Conservation (phyloP, 2,329 filamentous ascomycete genomes). For the Aspergillus ustus region DNA sequence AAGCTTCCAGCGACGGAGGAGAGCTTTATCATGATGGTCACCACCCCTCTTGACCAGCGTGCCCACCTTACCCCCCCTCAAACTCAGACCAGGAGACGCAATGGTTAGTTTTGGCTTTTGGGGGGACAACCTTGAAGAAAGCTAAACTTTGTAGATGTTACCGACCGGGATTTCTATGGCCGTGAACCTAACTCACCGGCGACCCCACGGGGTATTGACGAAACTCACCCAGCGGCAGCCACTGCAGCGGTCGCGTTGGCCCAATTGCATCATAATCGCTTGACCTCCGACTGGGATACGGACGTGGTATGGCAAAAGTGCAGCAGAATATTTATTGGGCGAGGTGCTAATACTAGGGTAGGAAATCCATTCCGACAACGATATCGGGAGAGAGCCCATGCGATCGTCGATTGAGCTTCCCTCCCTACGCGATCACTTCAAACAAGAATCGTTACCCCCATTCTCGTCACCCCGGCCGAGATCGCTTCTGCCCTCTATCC, state of each 20-base stretch:
- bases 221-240: constrained; percentile 69
- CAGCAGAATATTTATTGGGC: background rate
- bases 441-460: constrained; percentile 73
- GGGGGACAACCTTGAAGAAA: constrained; percentile 7
- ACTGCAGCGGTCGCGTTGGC: constrained; percentile 86
- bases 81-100: constrained; percentile 39
- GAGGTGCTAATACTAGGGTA: constrained; percentile 57
- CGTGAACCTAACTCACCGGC: constrained; percentile 70
- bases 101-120: constrained; percentile 38
- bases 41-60: constrained; percentile 77
- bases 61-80: constrained; percentile 57
- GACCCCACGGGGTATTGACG: constrained; percentile 71
- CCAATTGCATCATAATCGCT: constrained; percentile 79
- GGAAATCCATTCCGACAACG: constrained; percentile 75
- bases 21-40: constrained; percentile 97
- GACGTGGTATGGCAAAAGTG: constrained; percentile 65
- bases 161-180: constrained; percentile 69
- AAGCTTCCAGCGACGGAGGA: constrained; percentile 98
- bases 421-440: constrained; percentile 69
- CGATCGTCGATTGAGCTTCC: constrained; percentile 72
- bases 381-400: constrained; percentile 66
- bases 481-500: constrained; percentile 80
- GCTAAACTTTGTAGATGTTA: constrained; percentile 46
- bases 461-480: constrained; percentile 66
- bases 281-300: constrained; percentile 76